Evolutionary conservation across 495 filamentous ascomycete genomes (phyloP), one percentile per base, ranked within the genome.

Genomic region (Aspergillus indologenus): DNA sequence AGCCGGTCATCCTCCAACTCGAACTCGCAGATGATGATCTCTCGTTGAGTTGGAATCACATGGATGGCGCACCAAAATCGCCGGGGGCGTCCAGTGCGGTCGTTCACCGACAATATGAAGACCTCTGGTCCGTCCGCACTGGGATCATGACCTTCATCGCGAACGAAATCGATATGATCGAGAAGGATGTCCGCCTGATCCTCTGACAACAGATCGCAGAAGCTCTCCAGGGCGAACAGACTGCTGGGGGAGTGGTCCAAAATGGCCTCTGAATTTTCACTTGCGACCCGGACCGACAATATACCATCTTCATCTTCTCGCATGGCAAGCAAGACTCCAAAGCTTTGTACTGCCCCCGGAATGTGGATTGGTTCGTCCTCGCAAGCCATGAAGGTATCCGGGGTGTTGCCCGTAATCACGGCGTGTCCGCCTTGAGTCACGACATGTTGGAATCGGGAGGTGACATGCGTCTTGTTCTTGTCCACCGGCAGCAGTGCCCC

Each of bases 361-460:
- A 91, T 89, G 62, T 91, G 91, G 45, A 96, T 96, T 0, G 93
- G 91, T 63, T 96, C 93, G 69, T 98, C 93, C 71, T 98, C 93
- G 70, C 91, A 96, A 15, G 81, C 56, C 64, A 92, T 88, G 44
- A 94, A 75, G 1, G 73, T 82, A 18, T 85, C 80, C 2, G 87
- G 85, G 53, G 87, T 82, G 54, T 88, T 79, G 11, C 93, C 92
- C 5, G 90, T 93, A 52, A 96, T 87, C 19, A 98, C 84, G 6
- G 87, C 88, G 75, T 98, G 92, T 0, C 92, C 92, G 48, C 83
- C 87, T 7, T 90, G 84, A 0, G 89, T 92, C 46, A 89, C 68
- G 19, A 90, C 78, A 70, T 98, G 91, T 66, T 86, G 87, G 71
- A 95, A 96, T 3, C 91, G 85, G 14, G 83, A 71, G 2, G 92